phyloP scores from a whole-genome alignment of 2,329 filamentous ascomycete genomes.

The Fusarium sterilihyphosum region DNA sequence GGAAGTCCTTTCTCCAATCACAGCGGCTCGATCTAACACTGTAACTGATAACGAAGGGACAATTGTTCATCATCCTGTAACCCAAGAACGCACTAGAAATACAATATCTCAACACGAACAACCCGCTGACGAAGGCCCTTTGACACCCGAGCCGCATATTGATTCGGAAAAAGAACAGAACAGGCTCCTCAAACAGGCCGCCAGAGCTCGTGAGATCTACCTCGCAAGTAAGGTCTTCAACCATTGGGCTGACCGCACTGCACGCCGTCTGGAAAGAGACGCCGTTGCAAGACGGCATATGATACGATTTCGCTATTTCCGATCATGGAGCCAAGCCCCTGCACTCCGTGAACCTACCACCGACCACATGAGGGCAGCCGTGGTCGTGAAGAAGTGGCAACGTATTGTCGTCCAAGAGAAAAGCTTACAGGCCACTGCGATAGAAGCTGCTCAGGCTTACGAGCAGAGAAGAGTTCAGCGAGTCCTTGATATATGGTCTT shows the following conservation, averaged over 20 bases:
- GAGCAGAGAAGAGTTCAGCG: slow-evolving; percentile 31
- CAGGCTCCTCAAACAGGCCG: slow-evolving; percentile 60
- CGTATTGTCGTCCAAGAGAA: slow-evolving; percentile 44
- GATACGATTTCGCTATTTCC: slow-evolving; percentile 63
- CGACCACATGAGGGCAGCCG: slow-evolving; percentile 45
- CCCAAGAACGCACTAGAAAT: slow-evolving; percentile 1
- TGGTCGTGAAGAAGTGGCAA: slow-evolving; percentile 48
- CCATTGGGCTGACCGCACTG: slow-evolving; percentile 72
- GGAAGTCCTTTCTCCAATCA: slow-evolving; percentile 1
- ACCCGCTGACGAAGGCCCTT: slow-evolving; percentile 5
- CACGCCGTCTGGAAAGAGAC: slow-evolving; percentile 72
- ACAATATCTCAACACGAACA: neutral
- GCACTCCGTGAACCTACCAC: slow-evolving; percentile 42
- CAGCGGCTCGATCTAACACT: neutral
- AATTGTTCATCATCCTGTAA: neutral
- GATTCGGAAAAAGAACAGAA: slow-evolving; percentile 31
- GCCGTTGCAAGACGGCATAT: slow-evolving; percentile 76
- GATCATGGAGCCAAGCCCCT: slow-evolving; percentile 49
- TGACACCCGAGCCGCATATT: slow-evolving; percentile 6
- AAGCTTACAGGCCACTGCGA: slow-evolving; percentile 41
- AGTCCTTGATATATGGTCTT: slow-evolving; percentile 45
- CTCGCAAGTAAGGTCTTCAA: slow-evolving; percentile 56
- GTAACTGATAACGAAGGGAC: slow-evolving; percentile 11
- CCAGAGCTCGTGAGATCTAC: slow-evolving; percentile 71
- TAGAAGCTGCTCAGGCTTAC: slow-evolving; percentile 35